These are phyloP conservation scores for Phyllosticta citrichinensis DNA, from an alignment of 2,329 filamentous ascomycete genomes.

Conservation along the genomic window DNA sequence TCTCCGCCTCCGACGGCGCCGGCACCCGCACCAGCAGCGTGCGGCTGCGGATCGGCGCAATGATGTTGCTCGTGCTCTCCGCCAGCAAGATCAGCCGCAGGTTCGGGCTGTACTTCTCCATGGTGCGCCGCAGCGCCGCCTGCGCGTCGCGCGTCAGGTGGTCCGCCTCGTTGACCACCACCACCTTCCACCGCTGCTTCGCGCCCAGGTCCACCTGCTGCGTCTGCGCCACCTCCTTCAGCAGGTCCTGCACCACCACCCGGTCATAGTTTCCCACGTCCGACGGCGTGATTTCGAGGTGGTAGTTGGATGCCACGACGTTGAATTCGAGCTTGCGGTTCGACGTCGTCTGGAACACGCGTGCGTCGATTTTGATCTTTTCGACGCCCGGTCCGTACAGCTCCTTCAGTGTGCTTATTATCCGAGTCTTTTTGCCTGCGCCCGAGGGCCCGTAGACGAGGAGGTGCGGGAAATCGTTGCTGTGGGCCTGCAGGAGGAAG, in stretches of 20 bases:
- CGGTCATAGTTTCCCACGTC: conserved; percentile 95
- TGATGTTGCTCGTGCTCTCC: conserved; percentile 96
- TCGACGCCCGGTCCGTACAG: conserved; percentile 95
- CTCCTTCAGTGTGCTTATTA: conserved; percentile 90
- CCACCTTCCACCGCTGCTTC: conserved; percentile 91
- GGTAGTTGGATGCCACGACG: conserved; percentile 93
- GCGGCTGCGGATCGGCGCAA: conserved; percentile 90
- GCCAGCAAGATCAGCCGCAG: conserved; percentile 82
- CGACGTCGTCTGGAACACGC: conserved; percentile 88
- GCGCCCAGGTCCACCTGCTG: conserved; percentile 95
- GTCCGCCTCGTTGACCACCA: conserved; percentile 98
- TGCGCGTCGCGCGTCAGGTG: conserved; percentile 90
- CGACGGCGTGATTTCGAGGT: conserved; percentile 94
- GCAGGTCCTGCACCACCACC: conserved; percentile 86
- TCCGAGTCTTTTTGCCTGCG: conserved; percentile 94
- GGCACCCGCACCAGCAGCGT: conserved; percentile 87
- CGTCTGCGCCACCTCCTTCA: conserved; percentile 97
- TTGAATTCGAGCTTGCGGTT: conserved; percentile 99
- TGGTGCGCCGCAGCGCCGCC: conserved; percentile 84
- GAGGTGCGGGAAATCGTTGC: conserved; percentile 93
- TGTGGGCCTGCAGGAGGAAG: conserved; percentile 61
- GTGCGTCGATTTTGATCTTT: conserved; percentile 98
- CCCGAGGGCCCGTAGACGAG: conserved; percentile 95
- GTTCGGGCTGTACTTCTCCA: conserved; percentile 99
- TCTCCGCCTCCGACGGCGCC: conserved; percentile 77